These are phyloP conservation scores for Auriscalpium vulgare DNA, from an alignment of 768 basidiomycete genomes.

Conservation along the genomic window DNA sequence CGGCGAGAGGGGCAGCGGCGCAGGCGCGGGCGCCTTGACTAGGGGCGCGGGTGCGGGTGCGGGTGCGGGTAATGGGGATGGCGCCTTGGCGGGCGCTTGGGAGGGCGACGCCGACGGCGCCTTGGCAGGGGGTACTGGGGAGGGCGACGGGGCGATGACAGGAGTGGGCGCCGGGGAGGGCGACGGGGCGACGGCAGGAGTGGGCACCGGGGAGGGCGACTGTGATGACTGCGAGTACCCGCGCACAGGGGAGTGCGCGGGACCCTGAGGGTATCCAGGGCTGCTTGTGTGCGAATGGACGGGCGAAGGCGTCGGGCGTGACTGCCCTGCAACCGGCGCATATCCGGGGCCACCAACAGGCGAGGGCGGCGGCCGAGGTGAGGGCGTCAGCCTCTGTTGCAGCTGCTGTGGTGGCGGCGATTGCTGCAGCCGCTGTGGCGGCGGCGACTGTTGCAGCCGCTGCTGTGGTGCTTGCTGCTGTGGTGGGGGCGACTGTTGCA, in stretches of 20 bases:
- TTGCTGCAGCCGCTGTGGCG: neutral
- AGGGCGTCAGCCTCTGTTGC: neutral
- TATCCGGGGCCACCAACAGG: neutral
- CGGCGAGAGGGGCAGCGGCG: too few species aligned
- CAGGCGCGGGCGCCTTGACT: too few species aligned
- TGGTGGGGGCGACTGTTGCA: neutral
- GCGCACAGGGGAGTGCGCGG: too few species aligned
- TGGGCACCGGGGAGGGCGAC: neutral
- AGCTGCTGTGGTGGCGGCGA: too few species aligned
- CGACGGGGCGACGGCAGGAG: neutral
- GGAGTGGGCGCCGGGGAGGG: neutral
- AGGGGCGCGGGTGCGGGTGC: too few species aligned
- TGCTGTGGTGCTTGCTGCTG: too few species aligned
- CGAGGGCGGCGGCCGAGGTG: neutral
- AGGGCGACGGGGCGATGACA: neutral
- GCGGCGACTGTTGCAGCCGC: too few species aligned
- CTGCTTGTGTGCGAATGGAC: neutral
- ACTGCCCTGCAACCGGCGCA: neutral
- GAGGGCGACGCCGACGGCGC: neutral
- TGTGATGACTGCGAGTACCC: neutral
- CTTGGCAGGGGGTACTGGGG: neutral
- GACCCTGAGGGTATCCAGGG: neutral
- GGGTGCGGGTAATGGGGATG: too few species aligned
- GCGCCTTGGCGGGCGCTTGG: too few species aligned
- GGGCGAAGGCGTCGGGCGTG: too few species aligned